Conservation (phyloP, 306 rosid genomes). For the Hippophae gyantsensis region DNA sequence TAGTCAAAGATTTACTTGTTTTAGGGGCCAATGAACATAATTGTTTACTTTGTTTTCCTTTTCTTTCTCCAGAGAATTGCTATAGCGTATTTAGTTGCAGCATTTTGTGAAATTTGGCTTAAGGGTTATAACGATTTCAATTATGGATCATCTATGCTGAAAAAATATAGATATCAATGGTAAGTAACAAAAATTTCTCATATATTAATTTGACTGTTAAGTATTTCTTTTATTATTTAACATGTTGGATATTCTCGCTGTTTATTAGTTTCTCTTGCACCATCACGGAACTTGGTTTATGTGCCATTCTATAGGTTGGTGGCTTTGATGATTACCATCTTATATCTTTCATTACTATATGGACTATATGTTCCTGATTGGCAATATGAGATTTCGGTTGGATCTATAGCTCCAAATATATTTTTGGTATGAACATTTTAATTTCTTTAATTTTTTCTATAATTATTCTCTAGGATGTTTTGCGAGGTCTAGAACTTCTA, state of each 20-base stretch:
- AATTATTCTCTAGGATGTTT: no score
- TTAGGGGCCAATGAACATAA: no score
- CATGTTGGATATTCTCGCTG: neutral
- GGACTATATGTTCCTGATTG: slow-evolving; percentile 86
- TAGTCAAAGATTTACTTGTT: no score
- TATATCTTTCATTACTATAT: slow-evolving; percentile 51
- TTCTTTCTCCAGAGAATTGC: slow-evolving; percentile 64
- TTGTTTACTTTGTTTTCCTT: neutral
- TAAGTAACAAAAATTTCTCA: slow-evolving; percentile 24
- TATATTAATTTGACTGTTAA: neutral
- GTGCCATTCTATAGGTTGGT: slow-evolving; percentile 35
- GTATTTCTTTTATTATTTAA: neutral
- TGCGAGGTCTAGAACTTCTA: neutral
- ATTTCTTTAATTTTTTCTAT: neutral
- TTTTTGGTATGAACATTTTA: slow-evolving; percentile 51
- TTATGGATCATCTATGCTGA: slow-evolving; percentile 53
- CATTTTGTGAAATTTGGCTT: slow-evolving; percentile 92
- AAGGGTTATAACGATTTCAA: slow-evolving; percentile 45
- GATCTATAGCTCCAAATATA: slow-evolving; percentile 32
- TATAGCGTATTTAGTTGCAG: slow-evolving; percentile 62
- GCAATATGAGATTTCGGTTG: slow-evolving; percentile 59
- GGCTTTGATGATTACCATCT: slow-evolving; percentile 40
- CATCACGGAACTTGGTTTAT: neutral
- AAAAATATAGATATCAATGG: slow-evolving; percentile 69
- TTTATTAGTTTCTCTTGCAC: neutral